Evolutionary conservation across 805 yeast species (phyloP).

Genomic region (Starmerella stigmatis): DNA sequence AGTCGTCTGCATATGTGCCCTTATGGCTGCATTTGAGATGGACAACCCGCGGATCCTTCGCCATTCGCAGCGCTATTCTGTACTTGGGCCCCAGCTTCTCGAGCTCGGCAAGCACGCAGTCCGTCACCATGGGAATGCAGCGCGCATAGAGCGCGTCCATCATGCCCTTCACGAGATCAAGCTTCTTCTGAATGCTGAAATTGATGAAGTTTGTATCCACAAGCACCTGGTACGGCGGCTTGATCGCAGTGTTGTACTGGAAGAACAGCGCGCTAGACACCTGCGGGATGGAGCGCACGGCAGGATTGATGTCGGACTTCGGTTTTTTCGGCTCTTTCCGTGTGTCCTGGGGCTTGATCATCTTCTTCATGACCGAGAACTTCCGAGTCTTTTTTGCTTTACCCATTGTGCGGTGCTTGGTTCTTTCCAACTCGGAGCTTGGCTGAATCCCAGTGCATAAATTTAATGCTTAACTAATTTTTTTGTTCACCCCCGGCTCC

Average conservation of each 20-base stretch:
- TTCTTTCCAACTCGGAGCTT: neutral
- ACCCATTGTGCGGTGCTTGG: conserved; percentile 49
- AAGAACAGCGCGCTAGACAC: conserved; percentile 92
- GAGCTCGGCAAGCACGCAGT: conserved; percentile 95
- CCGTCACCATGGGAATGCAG: conserved; percentile 90
- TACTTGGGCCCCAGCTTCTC: conserved; percentile 93
- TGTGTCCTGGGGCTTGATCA: conserved; percentile 62
- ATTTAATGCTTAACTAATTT: neutral
- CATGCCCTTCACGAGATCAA: conserved; percentile 90
- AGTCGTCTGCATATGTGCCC: conserved; percentile 98
- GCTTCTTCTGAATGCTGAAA: conserved; percentile 89
- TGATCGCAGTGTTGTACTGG: conserved; percentile 85
- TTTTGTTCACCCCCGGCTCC: neutral
- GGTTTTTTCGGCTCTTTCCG: conserved; percentile 34
- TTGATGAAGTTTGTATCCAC: conserved; percentile 96
- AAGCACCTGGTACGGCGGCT: conserved; percentile 95
- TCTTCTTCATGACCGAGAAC: conserved; percentile 85
- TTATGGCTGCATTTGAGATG: conserved; percentile 82
- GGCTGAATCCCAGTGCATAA: neutral
- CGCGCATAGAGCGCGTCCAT: conserved; percentile 93
- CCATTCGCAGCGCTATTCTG: conserved; percentile 83
- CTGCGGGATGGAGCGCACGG: conserved; percentile 71
- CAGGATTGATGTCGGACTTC: conserved; percentile 41
- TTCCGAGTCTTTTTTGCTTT: conserved; percentile 94
- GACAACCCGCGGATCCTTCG: conserved; percentile 85